Evolutionary conservation across 352 stramenopile genomes (phyloP), one percentile per base, ranked within the genome.

Genomic region (Phytophthora chlamydospora): DNA sequence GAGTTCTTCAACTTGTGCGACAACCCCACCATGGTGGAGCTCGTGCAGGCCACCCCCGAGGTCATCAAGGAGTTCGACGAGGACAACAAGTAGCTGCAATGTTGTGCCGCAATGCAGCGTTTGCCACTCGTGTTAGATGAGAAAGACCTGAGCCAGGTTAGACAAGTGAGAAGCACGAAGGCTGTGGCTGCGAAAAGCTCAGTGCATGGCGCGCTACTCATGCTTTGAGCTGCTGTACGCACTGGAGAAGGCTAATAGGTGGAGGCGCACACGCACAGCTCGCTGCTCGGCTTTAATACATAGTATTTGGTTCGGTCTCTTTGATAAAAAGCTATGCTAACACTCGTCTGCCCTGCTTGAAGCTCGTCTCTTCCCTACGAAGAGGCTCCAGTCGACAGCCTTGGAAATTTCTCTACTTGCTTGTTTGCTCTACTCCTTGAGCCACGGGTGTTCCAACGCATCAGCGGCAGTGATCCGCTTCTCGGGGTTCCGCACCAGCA

Each of bases 1-100:
- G 69, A 89, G 75, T 84, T 91, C 49, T 93, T 95, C 67, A 91
- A 95, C 70, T 53, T 95, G 60, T 91, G 81, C 62, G 83, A 91
- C 68, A 85, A 80, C 62, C 83, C 83, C 34, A 85, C 85, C 9
- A 66, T 91, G 52, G 85, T 95, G 38, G 85, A 95, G 72, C 74
- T 95, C 31, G 82, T 95, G 65, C 85, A 95, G 64, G 85, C 85
- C 40, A 83, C 85, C 0, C 58, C 75, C 16, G 80, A 90, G n/a
- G 46, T 95, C 38, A 89, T 95, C 51, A 78, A 88, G 62, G 85
- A 91, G 60, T 91, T 87, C 50, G 68, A 85, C 7, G 76, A 80
- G 8, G 80, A 88, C 31, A 58, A 60, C 3, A 61, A 76, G 35
- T 50, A 64, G 45, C 43, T 9, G 48, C 11, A 27, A 45, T 41